These are phyloP conservation scores for Endoconidiophora polonica DNA, from an alignment of 2,329 filamentous ascomycete species.

Conservation along the genomic window DNA sequence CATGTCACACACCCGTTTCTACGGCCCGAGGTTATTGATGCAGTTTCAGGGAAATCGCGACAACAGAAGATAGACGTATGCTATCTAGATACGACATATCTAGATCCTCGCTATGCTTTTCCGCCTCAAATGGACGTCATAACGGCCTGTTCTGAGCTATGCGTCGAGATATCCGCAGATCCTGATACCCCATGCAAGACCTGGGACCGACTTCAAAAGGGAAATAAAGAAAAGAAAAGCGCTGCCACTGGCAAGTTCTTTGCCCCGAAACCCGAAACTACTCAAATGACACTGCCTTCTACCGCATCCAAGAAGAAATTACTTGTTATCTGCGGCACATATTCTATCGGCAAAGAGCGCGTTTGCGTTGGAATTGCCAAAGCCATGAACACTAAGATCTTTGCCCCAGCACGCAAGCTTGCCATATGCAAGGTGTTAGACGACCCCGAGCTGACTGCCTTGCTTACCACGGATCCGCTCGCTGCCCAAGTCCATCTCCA, in stretches of 20 bases:
- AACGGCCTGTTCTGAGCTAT: conserved; percentile 71
- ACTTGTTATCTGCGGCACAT: conserved; percentile 86
- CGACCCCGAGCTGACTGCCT: conserved; percentile 60
- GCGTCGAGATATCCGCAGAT: conserved; percentile 56
- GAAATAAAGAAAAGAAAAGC: conserved; percentile 17
- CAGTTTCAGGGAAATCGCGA: conserved; percentile 49
- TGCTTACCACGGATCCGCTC: conserved; percentile 63
- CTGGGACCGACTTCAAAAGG: conserved; percentile 24
- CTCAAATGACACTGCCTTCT: conserved; percentile 19
- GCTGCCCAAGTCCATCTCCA: conserved; percentile 98
- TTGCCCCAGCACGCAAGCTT: conserved; percentile 66
- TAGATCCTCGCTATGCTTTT: conserved; percentile 91
- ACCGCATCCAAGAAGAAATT: conserved; percentile 24
- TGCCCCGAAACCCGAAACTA: conserved; percentile 7
- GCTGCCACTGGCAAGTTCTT: conserved; percentile 34
- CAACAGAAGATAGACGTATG: conserved; percentile 89
- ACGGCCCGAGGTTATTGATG: conserved; percentile 55
- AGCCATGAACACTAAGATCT: conserved; percentile 77
- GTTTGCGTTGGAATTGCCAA: conserved; percentile 86
- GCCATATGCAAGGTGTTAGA: conserved; percentile 71
- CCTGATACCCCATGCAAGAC: conserved; percentile 31
- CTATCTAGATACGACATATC: conserved; percentile 93
- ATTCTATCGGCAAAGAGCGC: conserved; percentile 94
- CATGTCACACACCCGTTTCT: conserved; percentile 73
- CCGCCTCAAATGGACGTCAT: conserved; percentile 81